These are phyloP conservation scores for Phylloporus rhodoxanthus DNA, from an alignment of 768 basidiomycete species.

Conservation along the genomic window DNA sequence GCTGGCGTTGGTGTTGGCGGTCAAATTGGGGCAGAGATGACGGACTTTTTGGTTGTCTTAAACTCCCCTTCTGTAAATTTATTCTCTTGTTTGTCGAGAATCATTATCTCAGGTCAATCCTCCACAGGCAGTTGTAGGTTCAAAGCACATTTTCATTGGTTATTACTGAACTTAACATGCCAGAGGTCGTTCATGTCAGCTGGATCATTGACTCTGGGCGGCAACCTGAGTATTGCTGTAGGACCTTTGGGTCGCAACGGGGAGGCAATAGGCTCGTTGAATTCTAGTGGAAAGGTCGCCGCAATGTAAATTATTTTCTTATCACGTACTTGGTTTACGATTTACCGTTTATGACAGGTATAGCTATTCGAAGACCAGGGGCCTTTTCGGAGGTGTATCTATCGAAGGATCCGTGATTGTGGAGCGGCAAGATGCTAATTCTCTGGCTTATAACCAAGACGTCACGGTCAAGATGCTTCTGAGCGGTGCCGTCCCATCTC, in stretches of 20 bases:
- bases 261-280: conserved; percentile 81
- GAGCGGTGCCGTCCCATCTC: conserved; percentile 66
- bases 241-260: conserved; percentile 93
- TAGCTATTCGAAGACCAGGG: conserved; percentile 87
- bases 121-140: conserved; percentile 56
- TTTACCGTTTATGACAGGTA: conserved; percentile 46
- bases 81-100: neutral
- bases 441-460: conserved; percentile 67
- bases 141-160: neutral
- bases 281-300: conserved; percentile 78
- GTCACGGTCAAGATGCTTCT: conserved; percentile 79
- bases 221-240: conserved; percentile 82
- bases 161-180: conserved; percentile 14
- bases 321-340: neutral
- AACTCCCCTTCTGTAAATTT: conserved; percentile 69
- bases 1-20: conserved; percentile 87
- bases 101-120: conserved; percentile 3
- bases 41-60: conserved; percentile 85
- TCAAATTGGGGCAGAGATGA: conserved; percentile 80
- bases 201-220: conserved; percentile 84
- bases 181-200: conserved; percentile 90
- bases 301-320: conserved; percentile 60
- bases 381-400: conserved; percentile 89
- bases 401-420: conserved; percentile 87
- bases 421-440: conserved; percentile 90